Evolutionary conservation across 768 basidiomycete species (phyloP).

Genomic region (Amanita muscaria): DNA sequence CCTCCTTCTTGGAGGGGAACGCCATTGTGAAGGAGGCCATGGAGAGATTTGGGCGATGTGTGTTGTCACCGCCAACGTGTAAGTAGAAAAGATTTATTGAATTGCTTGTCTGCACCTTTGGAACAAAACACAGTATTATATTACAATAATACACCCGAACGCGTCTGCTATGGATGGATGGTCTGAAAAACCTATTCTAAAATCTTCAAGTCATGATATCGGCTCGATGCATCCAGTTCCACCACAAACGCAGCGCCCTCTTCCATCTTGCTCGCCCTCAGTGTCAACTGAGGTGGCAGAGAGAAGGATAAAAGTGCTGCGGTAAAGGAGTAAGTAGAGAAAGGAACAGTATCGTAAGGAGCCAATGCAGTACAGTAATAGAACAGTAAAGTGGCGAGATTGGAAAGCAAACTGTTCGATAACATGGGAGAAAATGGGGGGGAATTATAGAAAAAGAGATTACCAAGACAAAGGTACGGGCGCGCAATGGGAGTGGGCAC

Average conservation of each 20-base stretch:
- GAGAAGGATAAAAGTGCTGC: conserved; percentile 53
- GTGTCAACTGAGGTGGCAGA: conserved; percentile 44
- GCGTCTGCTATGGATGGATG: conserved; percentile 7
- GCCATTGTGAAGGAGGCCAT: conserved; percentile 57
- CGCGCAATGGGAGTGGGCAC: conserved; percentile 21
- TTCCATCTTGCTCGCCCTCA: conserved; percentile 57
- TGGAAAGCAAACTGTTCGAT: conserved; percentile 10
- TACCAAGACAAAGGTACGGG: conserved; percentile 21
- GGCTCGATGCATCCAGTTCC: conserved; percentile 12
- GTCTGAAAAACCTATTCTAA: conserved; percentile 8
- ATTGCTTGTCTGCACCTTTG: not conserved
- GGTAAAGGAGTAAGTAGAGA: conserved; percentile 8
- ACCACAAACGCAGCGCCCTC: conserved; percentile 58
- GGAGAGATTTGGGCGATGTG: conserved; percentile 11
- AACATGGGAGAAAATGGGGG: conserved; percentile 14
- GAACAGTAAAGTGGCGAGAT: conserved; percentile 13
- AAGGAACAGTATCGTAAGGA: conserved; percentile 8
- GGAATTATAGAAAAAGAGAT: conserved; percentile 15
- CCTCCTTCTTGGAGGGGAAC: conserved; percentile 91
- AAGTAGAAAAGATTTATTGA: conserved; percentile 1
- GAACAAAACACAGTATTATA: conserved; percentile 1
- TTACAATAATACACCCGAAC: not conserved
- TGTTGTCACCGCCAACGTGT: not conserved
- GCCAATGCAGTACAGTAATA: conserved; percentile 9
- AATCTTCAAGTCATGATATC: not conserved